Percentiles rank a stretch among this genome's conserved stretches.
phyloP scores from a whole-genome alignment of 768 basidiomycete species.

The Kwoniella sp. region DNA sequence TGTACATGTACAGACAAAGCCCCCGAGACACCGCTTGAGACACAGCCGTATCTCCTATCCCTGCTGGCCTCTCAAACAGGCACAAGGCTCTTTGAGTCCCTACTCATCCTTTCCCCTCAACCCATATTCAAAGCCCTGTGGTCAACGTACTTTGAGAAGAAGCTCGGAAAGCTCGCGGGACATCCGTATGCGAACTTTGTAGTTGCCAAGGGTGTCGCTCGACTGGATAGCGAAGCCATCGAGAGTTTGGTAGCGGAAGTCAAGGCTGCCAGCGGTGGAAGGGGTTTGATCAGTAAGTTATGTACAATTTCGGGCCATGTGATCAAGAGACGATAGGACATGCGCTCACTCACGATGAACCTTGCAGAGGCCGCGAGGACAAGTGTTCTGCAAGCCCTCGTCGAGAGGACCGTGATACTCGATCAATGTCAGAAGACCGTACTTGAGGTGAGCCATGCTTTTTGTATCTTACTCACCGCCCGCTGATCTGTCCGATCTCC shows the following conservation, averaged over 20 bases:
- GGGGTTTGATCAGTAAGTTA: conserved; percentile 71
- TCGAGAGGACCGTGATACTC: conserved; percentile 68
- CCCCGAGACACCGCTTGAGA: conserved; percentile 13
- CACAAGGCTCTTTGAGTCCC: conserved; percentile 83
- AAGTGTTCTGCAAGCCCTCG: conserved; percentile 74
- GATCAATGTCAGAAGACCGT: conserved; percentile 61
- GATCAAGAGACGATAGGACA: background rate
- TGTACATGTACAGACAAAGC: conserved; percentile 2
- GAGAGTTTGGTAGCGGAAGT: conserved; percentile 66
- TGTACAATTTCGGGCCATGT: background rate
- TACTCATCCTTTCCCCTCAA: conserved; percentile 68
- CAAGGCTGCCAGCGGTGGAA: conserved; percentile 59
- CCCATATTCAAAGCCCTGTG: conserved; percentile 70
- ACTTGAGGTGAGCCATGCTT: conserved; percentile 61
- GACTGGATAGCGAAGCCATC: conserved; percentile 66
- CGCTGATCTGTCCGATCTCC: background rate
- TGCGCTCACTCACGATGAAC: background rate
- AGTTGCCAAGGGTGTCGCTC: conserved; percentile 73
- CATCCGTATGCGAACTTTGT: conserved; percentile 97
- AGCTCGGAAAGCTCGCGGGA: conserved; percentile 69
- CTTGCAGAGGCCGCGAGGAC: conserved; percentile 67
- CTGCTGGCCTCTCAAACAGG: conserved; percentile 83
- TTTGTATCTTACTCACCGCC: background rate
- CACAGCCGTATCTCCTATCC: conserved; percentile 66
- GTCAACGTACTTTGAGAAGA: conserved; percentile 73